These are phyloP conservation scores for Nemophila menziesii DNA, from an alignment of 257 asterid genomes.

Conservation along the genomic window DNA sequence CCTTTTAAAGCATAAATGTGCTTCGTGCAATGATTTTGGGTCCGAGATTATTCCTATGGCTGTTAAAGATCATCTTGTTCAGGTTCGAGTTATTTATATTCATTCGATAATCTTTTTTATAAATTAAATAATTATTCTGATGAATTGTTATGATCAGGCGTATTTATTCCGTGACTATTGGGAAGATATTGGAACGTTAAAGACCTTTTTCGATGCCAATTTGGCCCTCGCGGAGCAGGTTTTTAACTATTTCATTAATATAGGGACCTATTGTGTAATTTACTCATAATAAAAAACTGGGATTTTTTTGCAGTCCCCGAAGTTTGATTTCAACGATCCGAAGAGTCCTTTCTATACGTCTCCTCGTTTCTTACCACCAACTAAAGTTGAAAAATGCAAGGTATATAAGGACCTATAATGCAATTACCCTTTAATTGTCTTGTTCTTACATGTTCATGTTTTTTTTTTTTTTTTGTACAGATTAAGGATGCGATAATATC, in stretches of 20 bases:
- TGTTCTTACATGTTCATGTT: slow-evolving; percentile 3
- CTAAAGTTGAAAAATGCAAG: slow-evolving; percentile 85
- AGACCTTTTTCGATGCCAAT: slow-evolving; percentile 86
- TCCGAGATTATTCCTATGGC: slow-evolving; percentile 95
- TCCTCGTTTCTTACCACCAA: slow-evolving; percentile 83
- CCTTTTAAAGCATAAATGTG: slow-evolving; percentile 47
- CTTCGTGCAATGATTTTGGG: slow-evolving; percentile 88
- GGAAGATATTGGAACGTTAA: slow-evolving; percentile 95
- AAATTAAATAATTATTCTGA: slow-evolving; percentile 1
- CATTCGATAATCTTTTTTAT: neutral
- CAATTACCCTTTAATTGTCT: slow-evolving; percentile 5
- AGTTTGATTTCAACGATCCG: slow-evolving; percentile 71
- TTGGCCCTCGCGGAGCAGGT: slow-evolving; percentile 93
- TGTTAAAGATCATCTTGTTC: slow-evolving; percentile 75
- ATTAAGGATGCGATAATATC: slow-evolving; percentile 78
- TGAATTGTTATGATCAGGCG: slow-evolving; percentile 38
- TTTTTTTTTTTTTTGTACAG: no score
- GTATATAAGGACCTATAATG: slow-evolving; percentile 18
- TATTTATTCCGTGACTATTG: slow-evolving; percentile 77
- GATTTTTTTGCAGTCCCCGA: slow-evolving; percentile 51
- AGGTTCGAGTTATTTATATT: slow-evolving; percentile 40
- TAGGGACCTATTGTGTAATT: slow-evolving; percentile 7
- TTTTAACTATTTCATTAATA: no score
- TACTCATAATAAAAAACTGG: no score
- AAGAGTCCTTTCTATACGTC: slow-evolving; percentile 87